Conservation (phyloP, 2,329 filamentous ascomycete genomes). For the Microdochium paspali region DNA sequence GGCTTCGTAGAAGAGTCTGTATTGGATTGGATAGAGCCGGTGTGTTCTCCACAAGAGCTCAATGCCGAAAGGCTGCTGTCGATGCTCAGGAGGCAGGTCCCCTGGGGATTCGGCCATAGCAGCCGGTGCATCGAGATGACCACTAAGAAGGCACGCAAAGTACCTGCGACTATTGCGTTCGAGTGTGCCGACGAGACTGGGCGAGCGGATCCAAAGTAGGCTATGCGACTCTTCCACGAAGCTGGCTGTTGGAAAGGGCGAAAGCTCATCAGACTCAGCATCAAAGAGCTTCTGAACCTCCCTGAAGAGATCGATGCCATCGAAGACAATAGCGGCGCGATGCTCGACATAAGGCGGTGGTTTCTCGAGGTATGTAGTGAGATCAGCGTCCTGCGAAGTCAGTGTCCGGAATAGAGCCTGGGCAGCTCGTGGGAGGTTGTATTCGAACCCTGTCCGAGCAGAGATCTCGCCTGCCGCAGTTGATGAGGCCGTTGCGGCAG, state of each 20-base stretch:
- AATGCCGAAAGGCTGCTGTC: constrained; percentile 1
- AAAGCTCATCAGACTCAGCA: background rate
- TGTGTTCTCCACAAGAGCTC: constrained; percentile 4
- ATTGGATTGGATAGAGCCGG: constrained; percentile 3
- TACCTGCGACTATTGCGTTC: background rate
- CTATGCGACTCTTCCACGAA: background rate
- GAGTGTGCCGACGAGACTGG: background rate
- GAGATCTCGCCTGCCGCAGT: background rate
- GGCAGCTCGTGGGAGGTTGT: constrained; percentile 3
- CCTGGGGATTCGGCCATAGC: background rate
- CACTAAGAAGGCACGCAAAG: background rate
- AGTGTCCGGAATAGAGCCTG: constrained; percentile 3
- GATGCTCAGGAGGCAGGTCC: background rate
- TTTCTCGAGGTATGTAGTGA: constrained; percentile 2
- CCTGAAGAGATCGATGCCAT: background rate
- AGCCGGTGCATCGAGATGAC: background rate
- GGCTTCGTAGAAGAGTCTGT: constrained; percentile 2
- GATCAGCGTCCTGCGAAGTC: constrained; percentile 2
- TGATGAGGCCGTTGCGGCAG: background rate
- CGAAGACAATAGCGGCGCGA: background rate
- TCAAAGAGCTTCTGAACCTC: constrained; percentile 1
- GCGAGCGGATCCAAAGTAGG: background rate
- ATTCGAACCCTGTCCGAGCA: background rate
- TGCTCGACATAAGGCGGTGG: constrained; percentile 2
- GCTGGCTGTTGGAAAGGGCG: background rate